Evolutionary conservation across 257 asterid species (phyloP).

Genomic region (Anisodus acutangulus): DNA sequence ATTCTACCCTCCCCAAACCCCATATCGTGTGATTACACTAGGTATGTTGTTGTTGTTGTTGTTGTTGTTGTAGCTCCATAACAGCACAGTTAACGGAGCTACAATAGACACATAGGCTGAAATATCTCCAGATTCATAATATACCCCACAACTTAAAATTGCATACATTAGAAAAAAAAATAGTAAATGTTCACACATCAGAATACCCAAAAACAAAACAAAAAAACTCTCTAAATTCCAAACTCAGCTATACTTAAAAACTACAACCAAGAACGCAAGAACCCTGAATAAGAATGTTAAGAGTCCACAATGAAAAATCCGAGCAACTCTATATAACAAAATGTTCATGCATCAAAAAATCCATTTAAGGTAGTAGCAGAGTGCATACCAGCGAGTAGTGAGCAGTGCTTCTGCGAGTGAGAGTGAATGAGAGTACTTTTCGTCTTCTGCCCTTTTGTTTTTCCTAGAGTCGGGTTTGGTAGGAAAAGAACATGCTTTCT

Average conservation of each 20-base stretch:
- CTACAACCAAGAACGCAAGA: not conserved
- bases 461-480: no score
- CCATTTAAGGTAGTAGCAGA: not conserved
- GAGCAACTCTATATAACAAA: not conserved
- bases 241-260: not conserved
- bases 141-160: not conserved
- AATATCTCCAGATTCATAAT: not conserved
- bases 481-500: no score
- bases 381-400: not conserved
- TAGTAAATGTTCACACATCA: not conserved
- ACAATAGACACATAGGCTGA: not conserved
- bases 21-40: no score
- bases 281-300: not conserved
- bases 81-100: not conserved
- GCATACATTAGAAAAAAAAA: not conserved
- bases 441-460: not conserved
- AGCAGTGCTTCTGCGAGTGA: not conserved
- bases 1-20: no score
- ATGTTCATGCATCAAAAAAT: not conserved
- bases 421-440: not conserved
- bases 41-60: no score
- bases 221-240: not conserved
- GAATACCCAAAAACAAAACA: not conserved
- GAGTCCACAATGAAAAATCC: constrained; percentile 7
- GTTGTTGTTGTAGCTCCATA: not conserved